A percentile compares a stretch with the other conserved stretches of the same genome.
These are phyloP conservation scores for Globisporangium echinulatum DNA, from an alignment of 352 stramenopile species.

Conservation along the genomic window DNA sequence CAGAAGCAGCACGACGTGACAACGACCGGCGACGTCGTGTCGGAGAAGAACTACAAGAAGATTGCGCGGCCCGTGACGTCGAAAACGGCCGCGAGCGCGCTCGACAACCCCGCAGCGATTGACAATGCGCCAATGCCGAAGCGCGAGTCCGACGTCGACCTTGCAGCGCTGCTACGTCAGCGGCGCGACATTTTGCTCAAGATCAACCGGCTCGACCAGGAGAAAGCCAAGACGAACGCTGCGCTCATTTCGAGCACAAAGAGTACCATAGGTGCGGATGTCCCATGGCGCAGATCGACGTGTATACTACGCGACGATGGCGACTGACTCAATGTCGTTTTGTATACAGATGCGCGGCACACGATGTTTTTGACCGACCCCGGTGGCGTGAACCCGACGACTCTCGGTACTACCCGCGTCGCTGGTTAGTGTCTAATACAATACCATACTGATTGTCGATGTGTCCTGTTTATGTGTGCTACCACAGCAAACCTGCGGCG, in stretches of 20 bases:
- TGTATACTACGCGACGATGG: not conserved
- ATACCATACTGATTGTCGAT: slow-evolving; percentile 2
- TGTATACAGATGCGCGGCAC: slow-evolving; percentile 26
- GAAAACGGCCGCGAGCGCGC: slow-evolving; percentile 70
- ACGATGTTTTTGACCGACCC: slow-evolving; percentile 42
- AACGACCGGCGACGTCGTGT: slow-evolving; percentile 52
- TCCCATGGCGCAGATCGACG: not conserved
- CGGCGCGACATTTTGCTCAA: slow-evolving; percentile 73
- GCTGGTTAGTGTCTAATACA: slow-evolving; percentile 17
- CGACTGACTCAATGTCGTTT: not conserved
- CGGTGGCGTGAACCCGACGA: slow-evolving; percentile 15
- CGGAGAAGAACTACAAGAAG: slow-evolving; percentile 80
- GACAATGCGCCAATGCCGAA: slow-evolving; percentile 29
- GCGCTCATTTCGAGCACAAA: slow-evolving; percentile 14
- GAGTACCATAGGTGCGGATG: slow-evolving; percentile 34
- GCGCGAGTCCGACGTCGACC: slow-evolving; percentile 79
- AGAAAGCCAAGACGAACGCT: slow-evolving; percentile 40
- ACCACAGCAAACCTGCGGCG: slow-evolving; percentile 48
- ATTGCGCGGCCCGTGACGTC: slow-evolving; percentile 63
- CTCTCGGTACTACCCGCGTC: slow-evolving; percentile 24
- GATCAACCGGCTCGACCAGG: slow-evolving; percentile 51
- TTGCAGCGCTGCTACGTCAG: slow-evolving; percentile 64
- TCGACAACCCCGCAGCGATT: slow-evolving; percentile 69
- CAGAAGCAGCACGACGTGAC: slow-evolving; percentile 86
- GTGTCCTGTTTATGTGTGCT: no score